Evolutionary conservation across 768 basidiomycete genomes (phyloP).

Genomic region (Russula lepida): DNA sequence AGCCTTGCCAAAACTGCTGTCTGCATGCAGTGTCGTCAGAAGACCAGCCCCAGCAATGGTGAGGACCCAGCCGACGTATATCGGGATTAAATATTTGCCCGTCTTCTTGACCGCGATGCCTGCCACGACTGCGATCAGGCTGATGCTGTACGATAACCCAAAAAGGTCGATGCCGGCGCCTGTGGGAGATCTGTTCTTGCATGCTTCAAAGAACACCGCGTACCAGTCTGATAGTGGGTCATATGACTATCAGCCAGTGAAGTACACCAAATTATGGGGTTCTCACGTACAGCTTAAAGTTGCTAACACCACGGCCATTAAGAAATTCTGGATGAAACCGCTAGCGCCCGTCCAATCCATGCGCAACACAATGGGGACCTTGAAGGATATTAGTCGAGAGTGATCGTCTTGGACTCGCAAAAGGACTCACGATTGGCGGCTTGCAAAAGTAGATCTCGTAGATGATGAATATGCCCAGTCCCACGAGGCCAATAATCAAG

Average conservation of each 20-base stretch:
- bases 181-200: constrained; percentile 31
- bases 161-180: constrained; percentile 32
- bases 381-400: neutral
- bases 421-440: constrained; percentile 29
- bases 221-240: constrained; percentile 30
- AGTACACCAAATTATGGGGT: neutral
- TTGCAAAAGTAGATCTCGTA: constrained; percentile 31
- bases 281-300: constrained; percentile 14
- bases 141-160: constrained; percentile 31
- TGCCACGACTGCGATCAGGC: constrained; percentile 32
- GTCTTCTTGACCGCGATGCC: constrained; percentile 32
- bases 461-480: constrained; percentile 30
- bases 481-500: constrained; percentile 33
- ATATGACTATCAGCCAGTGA: neutral
- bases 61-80: constrained; percentile 32
- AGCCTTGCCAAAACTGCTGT: constrained; percentile 16
- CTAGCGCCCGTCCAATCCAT: constrained; percentile 28
- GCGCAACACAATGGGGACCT: constrained; percentile 31
- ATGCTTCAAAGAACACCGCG: constrained; percentile 34
- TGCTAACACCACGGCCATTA: constrained; percentile 22
- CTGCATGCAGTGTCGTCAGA: constrained; percentile 26
- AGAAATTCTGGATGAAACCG: constrained; percentile 31
- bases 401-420: no score
- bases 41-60: constrained; percentile 31
- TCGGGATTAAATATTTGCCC: constrained; percentile 33